Percentiles rank a stretch among this genome's conserved stretches.
phyloP scores from a whole-genome alignment of 441 rosid genomes.

The Pelargonium fulgidum region DNA sequence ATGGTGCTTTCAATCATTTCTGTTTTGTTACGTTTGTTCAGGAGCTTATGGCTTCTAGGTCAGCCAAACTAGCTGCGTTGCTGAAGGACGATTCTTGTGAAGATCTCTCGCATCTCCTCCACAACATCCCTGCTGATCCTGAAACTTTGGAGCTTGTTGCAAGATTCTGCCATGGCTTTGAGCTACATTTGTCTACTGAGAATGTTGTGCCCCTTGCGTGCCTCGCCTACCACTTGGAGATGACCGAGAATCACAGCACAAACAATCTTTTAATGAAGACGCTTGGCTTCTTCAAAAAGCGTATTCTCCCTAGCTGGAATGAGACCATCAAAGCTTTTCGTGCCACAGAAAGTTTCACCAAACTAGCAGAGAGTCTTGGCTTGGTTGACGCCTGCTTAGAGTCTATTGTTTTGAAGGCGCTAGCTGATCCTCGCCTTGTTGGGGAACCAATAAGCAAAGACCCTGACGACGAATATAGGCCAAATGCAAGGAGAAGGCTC shows the following conservation, averaged over 20 bases:
- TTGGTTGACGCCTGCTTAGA: constrained; percentile 52
- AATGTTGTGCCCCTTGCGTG: constrained; percentile 56
- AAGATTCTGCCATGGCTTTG: constrained; percentile 70
- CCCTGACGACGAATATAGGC: constrained; percentile 28
- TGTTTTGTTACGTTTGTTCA: constrained; percentile 15
- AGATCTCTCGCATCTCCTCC: constrained; percentile 35
- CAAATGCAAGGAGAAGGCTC: constrained; percentile 60
- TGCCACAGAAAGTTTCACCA: constrained; percentile 26
- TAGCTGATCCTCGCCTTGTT: constrained; percentile 39
- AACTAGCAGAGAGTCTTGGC: constrained; percentile 36
- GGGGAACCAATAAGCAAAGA: constrained; percentile 35
- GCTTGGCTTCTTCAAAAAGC: constrained; percentile 35
- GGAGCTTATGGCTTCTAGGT: constrained; percentile 59
- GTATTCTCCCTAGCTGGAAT: constrained; percentile 61
- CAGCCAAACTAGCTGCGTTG: constrained; percentile 49
- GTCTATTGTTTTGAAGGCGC: constrained; percentile 48
- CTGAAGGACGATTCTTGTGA: constrained; percentile 31
- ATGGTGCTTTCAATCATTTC: background rate
- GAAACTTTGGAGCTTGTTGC: constrained; percentile 47
- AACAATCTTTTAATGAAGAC: constrained; percentile 50
- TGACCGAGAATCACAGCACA: constrained; percentile 53
- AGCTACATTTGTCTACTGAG: constrained; percentile 41
- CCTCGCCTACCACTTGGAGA: constrained; percentile 51
- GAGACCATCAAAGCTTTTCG: constrained; percentile 56
- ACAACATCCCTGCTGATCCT: constrained; percentile 43